Evolutionary conservation across 2,329 filamentous ascomycete species (phyloP).

Genomic region (Cytospora paraplurivora): DNA sequence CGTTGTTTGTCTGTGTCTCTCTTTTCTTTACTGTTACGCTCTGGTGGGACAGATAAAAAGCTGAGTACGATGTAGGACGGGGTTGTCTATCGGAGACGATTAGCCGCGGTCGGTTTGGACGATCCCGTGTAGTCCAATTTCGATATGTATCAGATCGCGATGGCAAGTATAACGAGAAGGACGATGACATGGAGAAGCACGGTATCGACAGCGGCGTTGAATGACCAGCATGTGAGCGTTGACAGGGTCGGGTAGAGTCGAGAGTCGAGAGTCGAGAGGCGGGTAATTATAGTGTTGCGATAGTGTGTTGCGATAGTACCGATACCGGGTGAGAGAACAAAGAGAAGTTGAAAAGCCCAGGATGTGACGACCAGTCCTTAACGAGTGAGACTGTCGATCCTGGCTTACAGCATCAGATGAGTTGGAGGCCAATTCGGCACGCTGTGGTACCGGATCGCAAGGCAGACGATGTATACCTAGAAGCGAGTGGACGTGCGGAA

Average conservation of each 20-base stretch:
- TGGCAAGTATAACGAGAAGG: background rate
- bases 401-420: background rate
- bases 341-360: slow-evolving; percentile 8
- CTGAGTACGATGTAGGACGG: background rate
- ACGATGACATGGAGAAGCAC: background rate
- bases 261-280: background rate
- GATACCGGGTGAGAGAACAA: slow-evolving; percentile 1
- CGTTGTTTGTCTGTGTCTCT: slow-evolving; percentile 8
- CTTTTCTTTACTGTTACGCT: slow-evolving; percentile 1
- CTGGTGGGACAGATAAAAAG: background rate
- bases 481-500: slow-evolving; percentile 22
- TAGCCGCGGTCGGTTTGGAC: background rate
- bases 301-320: background rate
- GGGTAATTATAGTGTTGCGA: background rate
- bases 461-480: background rate
- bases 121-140: background rate
- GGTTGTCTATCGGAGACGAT: slow-evolving; percentile 1
- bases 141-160: background rate
- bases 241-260: background rate
- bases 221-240: background rate
- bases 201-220: background rate
- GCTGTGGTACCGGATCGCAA: too few relatives aligned
- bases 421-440: background rate
- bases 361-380: slow-evolving; percentile 11
- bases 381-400: slow-evolving; percentile 15